Evolutionary conservation across 305 asterid species (phyloP), one percentile per base, ranked within the genome.

Genomic region (Solanum aculeatissimum): DNA sequence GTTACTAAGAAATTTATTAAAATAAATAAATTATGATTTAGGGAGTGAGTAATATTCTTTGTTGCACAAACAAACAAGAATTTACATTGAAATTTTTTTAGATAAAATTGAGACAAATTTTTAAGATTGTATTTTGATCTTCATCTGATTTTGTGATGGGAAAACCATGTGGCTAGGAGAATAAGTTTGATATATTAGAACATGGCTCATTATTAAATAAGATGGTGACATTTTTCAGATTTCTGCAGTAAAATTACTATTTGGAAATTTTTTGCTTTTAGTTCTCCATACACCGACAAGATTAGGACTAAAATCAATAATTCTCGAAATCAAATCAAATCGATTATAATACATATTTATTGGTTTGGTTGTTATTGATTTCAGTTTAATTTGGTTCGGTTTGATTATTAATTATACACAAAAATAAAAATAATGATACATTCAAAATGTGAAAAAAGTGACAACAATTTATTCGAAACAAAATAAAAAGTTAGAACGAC

Each of bases 151-250:
- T 81, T 82, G 81, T 87, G 85, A 58, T 80, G 87, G 87, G 88
- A 82, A 68, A 87, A 85, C 89, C 94, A 93, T 92, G 95, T 91
- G 95, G 87, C 85, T 18, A 49, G 38, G 87, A 80, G 83, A 81
- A 86, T 58, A 40, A 70, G 72, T 80, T 82, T 83, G 62, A 80
- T 45, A 85, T 85, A 80, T 84, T 82, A 87, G 91, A 94, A 91
- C 94, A 84, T 92, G 95, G 92, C 89, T 90, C 14, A 92, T 92
- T 55, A 92, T 90, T 93, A 91, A 88, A 86, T 88, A 80, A 86
- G 82, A 81, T 62, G 86, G 87, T 87, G 54, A 86, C 86, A 85
- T 89, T 89, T 86, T 77, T 69, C 86, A 42, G 81, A 77, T 70
- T 81, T 86, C 12, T 81, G 32, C 84, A 83, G 82, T 83, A 77